Base-by-base conservation (phyloP, 768 basidiomycete genomes). In the Lactarius akahatsu region DNA sequence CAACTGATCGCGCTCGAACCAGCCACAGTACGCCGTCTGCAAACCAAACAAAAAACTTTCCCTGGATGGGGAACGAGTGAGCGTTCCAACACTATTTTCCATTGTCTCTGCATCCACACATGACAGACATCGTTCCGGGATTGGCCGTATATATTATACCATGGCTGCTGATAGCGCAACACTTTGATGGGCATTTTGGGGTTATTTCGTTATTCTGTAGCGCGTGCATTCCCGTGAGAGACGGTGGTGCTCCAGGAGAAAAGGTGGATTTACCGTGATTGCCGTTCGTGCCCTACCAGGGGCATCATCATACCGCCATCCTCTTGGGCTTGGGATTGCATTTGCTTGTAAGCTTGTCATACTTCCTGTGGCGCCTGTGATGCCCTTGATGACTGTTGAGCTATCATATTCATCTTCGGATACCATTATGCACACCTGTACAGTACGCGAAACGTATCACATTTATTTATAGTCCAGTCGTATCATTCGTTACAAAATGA, bases 1-100 rank as follows among this genome's bases (percentile, higher is more conserved):
- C 34, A 43, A 56, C 43, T 67, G 43, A 61, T 52, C 13, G 15
- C 45, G n/a, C n/a, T 47, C n/a, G 45, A 47, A 47, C n/a, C 3
- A n/a, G 45, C 45, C 6, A 5, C 30, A 7, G 30, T 32, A 32
- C 40, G 3, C 18, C 41, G 32, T 45, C 32, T 23, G 16, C 41
- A 41, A 47, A 45, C 20, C 23, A 47, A 23, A 13, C 23, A 50
- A 26, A 1, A 13, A 26, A 3, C 47, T 5, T 45, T 20, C n/a
- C 9, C 45, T 16, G 20, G 4, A 23, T 4, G 26, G 23, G 23
- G 23, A 50, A 2, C 9, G 11, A 26, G 23, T 13, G 23, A 50
- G 23, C 50, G 47, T 26, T 23, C 23, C 23, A 15, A 50, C 11
- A 26, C 47, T 6, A 26, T 26, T 38, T 38, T 38, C 10, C 10